Base-by-base conservation (phyloP, 768 basidiomycete species). In the Tylopilus subfusipes region DNA sequence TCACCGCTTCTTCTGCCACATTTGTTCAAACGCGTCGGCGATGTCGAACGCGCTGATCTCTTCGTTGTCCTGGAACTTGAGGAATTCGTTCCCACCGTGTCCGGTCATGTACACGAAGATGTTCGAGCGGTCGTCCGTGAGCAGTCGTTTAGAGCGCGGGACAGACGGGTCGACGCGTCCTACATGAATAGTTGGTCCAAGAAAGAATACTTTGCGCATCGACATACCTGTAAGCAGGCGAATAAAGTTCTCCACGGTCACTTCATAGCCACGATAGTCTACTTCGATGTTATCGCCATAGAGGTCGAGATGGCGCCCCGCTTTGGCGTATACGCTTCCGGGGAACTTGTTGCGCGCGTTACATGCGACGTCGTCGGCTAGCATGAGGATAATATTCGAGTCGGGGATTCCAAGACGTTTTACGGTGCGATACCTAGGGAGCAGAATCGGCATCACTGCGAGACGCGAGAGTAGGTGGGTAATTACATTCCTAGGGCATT, bases 61-160 rank as follows among this genome's bases (percentile, higher is more conserved):
- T 71, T 98, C 97, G 68, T 90, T 94, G 68, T 99, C 97, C 68
- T 99, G 97, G 70, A 99, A 98, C 70, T 99, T 98, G 66, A 99
- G 82, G 69, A 98, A 99, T 70, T 97, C 97, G 63, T 96, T 90
- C 1, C 97, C 97, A 13, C 97, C 97, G 62, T 98, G 97, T 0
- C 97, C 97, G 0, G 97, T 96, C 92, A 98, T 90, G 72, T 97
- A 98, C 19, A 99, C 84, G 66, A 98, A 98, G 56, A 99, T 78
- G 64, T 98, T 98, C 7, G 90, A 93, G 27, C 84, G 77, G 53
- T 92, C 88, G 63, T 99, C 95, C 1, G 92, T 88, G 38, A 97
- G 76, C 4, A 99, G 81, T 16, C 96, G 88, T 64, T 99, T 98
- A 0, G 90, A 93, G 10, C 93, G 86, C 4, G 96, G 95, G 3